These are phyloP conservation scores for Cnidoscolus chayamansa DNA, from an alignment of 441 rosid genomes.

Conservation along the genomic window DNA sequence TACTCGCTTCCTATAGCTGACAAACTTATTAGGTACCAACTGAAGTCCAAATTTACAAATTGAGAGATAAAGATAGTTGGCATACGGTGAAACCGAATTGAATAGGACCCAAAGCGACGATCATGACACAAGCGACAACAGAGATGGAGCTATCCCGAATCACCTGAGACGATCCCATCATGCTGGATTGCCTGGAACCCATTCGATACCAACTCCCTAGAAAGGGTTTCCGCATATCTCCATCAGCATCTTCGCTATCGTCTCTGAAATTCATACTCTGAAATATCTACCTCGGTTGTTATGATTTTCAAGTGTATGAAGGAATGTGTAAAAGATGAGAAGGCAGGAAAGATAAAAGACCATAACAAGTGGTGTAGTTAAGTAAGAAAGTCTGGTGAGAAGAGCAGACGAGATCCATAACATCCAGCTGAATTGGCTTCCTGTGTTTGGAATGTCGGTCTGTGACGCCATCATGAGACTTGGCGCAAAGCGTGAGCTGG, in stretches of 20 bases:
- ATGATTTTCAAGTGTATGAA: background rate
- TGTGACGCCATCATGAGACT: too few species aligned
- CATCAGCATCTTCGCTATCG: conserved; percentile 59
- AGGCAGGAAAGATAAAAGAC: too few species aligned
- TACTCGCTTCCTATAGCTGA: too few species aligned
- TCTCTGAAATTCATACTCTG: conserved; percentile 69
- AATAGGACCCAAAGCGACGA: conserved; percentile 86
- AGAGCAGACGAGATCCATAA: too few species aligned
- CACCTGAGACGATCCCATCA: conserved; percentile 62
- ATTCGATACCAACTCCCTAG: conserved; percentile 86
- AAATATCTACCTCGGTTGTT: too few species aligned
- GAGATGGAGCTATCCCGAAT: conserved; percentile 73
- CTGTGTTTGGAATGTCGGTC: too few species aligned
- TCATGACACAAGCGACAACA: conserved; percentile 69
- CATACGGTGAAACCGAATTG: conserved; percentile 89
- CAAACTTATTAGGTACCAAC: background rate
- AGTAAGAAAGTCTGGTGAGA: too few species aligned
- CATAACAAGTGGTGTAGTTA: too few species aligned
- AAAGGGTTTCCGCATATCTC: conserved; percentile 66
- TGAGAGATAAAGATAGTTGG: conserved; percentile 2
- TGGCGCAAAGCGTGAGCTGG: too few species aligned
- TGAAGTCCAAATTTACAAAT: background rate
- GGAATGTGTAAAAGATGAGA: too few species aligned
- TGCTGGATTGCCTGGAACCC: conserved; percentile 72
- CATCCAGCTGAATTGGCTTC: too few species aligned